Conservation (phyloP, 225 moss, liverwort and hornwort species). For the Bryoerythrophyllum caledonicum region DNA sequence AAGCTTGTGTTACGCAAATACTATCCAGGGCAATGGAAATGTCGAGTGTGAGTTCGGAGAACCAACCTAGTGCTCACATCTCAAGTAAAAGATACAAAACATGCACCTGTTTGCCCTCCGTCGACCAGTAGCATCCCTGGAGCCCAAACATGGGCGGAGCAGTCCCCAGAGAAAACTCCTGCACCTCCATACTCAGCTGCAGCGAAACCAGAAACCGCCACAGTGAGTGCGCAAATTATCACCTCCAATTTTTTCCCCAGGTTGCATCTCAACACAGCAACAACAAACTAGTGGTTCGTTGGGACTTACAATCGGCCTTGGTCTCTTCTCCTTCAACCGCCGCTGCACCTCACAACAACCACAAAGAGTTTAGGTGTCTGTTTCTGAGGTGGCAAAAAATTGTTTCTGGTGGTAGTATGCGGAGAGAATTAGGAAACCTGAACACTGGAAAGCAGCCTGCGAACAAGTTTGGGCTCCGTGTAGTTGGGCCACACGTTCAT, state of each 20-base stretch:
- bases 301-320: conserved; percentile 81
- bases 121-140: conserved; percentile 84
- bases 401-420: background rate
- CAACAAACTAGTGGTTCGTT: background rate
- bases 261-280: background rate
- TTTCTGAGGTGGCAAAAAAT: conserved; percentile 2
- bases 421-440: conserved; percentile 44
- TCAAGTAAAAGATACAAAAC: background rate
- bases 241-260: background rate
- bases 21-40: too few species aligned
- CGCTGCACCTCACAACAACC: conserved; percentile 49
- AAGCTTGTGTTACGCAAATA: background rate
- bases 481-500: conserved; percentile 94
- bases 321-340: conserved; percentile 85
- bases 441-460: conserved; percentile 64
- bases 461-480: conserved; percentile 86
- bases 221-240: background rate
- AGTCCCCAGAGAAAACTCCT: conserved; percentile 85
- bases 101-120: conserved; percentile 77
- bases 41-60: too few species aligned
- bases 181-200: conserved; percentile 88
- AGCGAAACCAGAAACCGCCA: conserved; percentile 12
- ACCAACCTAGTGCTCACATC: background rate
- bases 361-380: background rate
- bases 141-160: conserved; percentile 83